Evolutionary conservation across 176 grass and related monocot genomes (phyloP), one percentile per base, ranked within the genome.

Genomic region (Musa beccarii): DNA sequence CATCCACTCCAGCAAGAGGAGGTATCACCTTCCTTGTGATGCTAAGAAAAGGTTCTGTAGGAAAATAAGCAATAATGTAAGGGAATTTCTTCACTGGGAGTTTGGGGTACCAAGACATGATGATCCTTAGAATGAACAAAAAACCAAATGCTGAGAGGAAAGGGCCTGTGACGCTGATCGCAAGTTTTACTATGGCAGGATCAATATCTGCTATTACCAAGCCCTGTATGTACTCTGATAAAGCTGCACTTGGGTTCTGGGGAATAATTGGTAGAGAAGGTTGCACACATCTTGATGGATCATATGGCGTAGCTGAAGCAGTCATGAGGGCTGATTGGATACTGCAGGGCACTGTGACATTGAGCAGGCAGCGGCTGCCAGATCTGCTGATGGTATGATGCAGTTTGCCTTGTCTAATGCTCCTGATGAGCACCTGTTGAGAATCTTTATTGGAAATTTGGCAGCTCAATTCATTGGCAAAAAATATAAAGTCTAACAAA

Each of bases 91-190:
- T 79, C 3, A 93, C 88, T 1, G 94, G 88, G 12, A 98, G 86
- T 85, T 86, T 82, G 12, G 94, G 94, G 77, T 98, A 93, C 94
- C 94, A 98, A 22, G 94, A 98, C 94, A 98, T 98, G 63, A 98
- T 78, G 73, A 98, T 93, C 72, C 90, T 87, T 4, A 76, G 16
- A 77, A 98, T 85, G 84, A 98, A 98, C 63, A 93, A 82, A 79
- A 98, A 93, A 1, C 90, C 81, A 3, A 98, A 51, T 29, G 90
- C 90, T 22, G 94, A 98, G 70, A 93, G 86, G 81, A 84, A 82
- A 76, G 90, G 90, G 50, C 90, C 94, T 10, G 80, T 73, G 79
- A 93, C 66, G 9, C 77, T 79, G 11, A 90, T 75, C 64, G 56
- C 83, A 28, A 77, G 25, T 80, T 74, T 89, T 25, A 86, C 88